Evolutionary conservation across 2,329 filamentous ascomycete genomes (phyloP), one percentile per base, ranked within the genome.

Genomic region (Cercospora sp.): DNA sequence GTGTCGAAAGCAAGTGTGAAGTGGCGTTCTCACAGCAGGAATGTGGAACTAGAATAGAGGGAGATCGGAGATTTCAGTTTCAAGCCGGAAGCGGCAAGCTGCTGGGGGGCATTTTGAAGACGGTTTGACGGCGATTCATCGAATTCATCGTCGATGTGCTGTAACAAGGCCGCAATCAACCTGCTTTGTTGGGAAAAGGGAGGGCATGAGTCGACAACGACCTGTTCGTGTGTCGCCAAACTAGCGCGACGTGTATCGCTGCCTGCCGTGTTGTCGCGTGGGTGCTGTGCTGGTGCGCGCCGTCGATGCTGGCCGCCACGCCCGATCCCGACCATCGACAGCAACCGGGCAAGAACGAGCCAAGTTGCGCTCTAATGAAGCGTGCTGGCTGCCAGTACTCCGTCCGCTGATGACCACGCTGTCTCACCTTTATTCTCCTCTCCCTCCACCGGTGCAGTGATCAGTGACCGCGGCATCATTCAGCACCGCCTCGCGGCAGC

Each of bases 261-360:
- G 36, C 36, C 36, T 39, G 36, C 18, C n/a, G 45, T 48, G 42
- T 10, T 23, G 42, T 20, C n/a, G 42, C 42, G 42, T 16, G 42
- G 42, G 18, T 48, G 42, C 42, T 18, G 42, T 18, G n/a, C n/a
- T 48, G 42, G n/a, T 9, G n/a, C 42, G 18, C 42, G 42, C n/a
- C 42, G 7, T 51, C 45, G 45, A 51, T 51, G 45, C 45, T 51
- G 45, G 45, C 45, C 45, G 45, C 45, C 45, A 51, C 45, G 45
- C 45, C 45, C 45, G 45, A 51, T 51, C 45, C 6, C 20, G 45
- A 23, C 8, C 26, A 60, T 31, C 39, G 60, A 36, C 31, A 63
- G 33, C 26, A 33, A 63, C 28, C 42, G 61, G 45, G 61, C 61
- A 63, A 23, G 61, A 63, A 55, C 18, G 45, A 51, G 45, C 45